Conservation (phyloP, 495 filamentous ascomycete species). For the Neurospora tetrasperma region DNA sequence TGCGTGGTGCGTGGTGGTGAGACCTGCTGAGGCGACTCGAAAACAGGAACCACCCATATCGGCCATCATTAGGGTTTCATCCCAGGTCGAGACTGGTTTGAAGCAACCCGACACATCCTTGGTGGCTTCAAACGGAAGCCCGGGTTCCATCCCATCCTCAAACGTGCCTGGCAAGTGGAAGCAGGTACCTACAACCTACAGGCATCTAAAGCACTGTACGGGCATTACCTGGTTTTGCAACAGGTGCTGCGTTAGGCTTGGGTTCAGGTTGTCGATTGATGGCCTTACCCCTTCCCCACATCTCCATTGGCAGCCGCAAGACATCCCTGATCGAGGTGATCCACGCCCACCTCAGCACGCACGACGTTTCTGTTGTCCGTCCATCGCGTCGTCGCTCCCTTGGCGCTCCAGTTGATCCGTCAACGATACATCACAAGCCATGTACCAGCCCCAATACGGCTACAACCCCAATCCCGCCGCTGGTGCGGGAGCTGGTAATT, state of each 20-base stretch:
- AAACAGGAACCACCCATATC: background rate
- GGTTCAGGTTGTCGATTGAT: slow-evolving; percentile 9
- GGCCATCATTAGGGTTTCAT: background rate
- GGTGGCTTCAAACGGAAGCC: background rate
- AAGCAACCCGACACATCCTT: background rate
- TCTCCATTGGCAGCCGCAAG: slow-evolving; percentile 24
- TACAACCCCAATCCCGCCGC: slow-evolving; percentile 30
- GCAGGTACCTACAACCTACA: background rate
- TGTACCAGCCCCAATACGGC: slow-evolving; percentile 41
- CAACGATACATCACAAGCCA: slow-evolving; percentile 22
- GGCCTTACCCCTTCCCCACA: slow-evolving; percentile 25
- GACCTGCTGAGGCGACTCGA: background rate
- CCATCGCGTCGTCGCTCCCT: slow-evolving; percentile 10
- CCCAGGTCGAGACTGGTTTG: background rate
- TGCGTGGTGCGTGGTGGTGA: background rate
- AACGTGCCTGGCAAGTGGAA: background rate
- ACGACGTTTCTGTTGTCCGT: slow-evolving; percentile 18
- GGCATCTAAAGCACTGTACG: background rate
- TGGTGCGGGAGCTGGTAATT: slow-evolving; percentile 19
- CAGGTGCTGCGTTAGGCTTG: background rate
- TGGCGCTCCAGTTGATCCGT: slow-evolving; percentile 14
- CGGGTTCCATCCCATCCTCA: background rate
- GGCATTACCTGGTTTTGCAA: background rate
- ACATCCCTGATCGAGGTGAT: slow-evolving; percentile 18
- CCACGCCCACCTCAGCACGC: slow-evolving; percentile 3